Conservation (phyloP, 352 stramenopile species). For the Phytophthora sansomeana region DNA sequence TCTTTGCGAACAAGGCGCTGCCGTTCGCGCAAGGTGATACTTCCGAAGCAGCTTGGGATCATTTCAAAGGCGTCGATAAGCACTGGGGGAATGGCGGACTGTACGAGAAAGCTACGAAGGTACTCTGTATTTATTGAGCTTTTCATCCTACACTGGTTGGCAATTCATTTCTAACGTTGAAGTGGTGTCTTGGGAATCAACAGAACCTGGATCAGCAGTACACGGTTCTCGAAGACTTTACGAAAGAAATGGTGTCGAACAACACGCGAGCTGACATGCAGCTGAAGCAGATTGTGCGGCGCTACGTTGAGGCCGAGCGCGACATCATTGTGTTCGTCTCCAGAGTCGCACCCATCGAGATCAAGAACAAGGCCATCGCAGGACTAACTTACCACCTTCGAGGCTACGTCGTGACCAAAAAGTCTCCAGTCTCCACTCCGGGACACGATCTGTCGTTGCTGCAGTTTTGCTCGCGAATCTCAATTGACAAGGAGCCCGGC, state of each 20-base stretch:
- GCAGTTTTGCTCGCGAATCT: slow-evolving; percentile 58
- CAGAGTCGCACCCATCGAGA: slow-evolving; percentile 16
- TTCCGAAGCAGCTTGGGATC: slow-evolving; percentile 24
- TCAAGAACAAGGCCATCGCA: slow-evolving; percentile 29
- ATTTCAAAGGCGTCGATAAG: slow-evolving; percentile 31
- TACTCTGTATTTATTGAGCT: background rate
- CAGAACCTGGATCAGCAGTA: slow-evolving; percentile 24
- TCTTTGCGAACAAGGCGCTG: slow-evolving; percentile 28
- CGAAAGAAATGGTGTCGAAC: slow-evolving; percentile 28
- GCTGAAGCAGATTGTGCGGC: slow-evolving; percentile 30
- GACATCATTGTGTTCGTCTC: slow-evolving; percentile 25
- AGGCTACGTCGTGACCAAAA: slow-evolving; percentile 50
- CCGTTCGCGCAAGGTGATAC: slow-evolving; percentile 25
- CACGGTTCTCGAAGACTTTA: slow-evolving; percentile 29
- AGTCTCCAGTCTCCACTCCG: slow-evolving; percentile 26
- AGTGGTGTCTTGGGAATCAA: background rate
- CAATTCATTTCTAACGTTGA: background rate
- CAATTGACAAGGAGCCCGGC: slow-evolving; percentile 48
- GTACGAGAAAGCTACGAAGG: slow-evolving; percentile 33
- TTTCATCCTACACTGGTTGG: background rate
- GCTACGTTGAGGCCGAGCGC: slow-evolving; percentile 25
- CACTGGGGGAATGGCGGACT: slow-evolving; percentile 23
- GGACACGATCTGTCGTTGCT: slow-evolving; percentile 46
- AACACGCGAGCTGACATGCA: slow-evolving; percentile 24
- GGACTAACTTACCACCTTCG: slow-evolving; percentile 28